A percentile compares a stretch with the other conserved stretches of the same genome.
These are phyloP conservation scores for Lentinula sp. DNA, from an alignment of 768 basidiomycete species.

Conservation along the genomic window DNA sequence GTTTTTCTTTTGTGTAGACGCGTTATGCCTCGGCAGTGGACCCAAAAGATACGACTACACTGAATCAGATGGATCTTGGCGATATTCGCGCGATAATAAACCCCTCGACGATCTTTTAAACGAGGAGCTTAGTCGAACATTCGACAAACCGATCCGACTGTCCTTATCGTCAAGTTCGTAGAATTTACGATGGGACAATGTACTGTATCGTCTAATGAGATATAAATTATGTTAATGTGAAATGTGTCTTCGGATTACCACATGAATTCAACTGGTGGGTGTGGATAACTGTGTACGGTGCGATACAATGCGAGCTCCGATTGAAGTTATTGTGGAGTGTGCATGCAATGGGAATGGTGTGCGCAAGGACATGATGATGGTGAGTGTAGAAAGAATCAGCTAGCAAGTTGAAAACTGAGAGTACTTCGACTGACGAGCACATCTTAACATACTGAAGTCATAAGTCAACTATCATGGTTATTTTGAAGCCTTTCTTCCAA, in stretches of 20 bases:
- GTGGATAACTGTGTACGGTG: neutral
- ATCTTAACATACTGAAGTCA: neutral
- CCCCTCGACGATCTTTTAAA: constrained; percentile 60
- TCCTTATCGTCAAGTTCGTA: neutral
- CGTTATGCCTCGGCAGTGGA: constrained; percentile 44
- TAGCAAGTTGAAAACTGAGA: neutral
- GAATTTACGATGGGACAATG: no score
- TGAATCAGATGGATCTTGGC: constrained; percentile 53
- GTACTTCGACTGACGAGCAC: no score
- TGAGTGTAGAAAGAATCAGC: neutral
- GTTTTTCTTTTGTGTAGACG: neutral
- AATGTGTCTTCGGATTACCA: neutral
- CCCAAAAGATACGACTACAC: constrained; percentile 89
- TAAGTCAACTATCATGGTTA: neutral
- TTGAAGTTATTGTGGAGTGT: neutral
- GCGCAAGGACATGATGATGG: neutral
- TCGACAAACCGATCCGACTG: constrained; percentile 25
- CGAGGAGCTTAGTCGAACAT: constrained; percentile 50
- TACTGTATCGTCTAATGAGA: neutral
- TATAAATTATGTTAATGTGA: neutral
- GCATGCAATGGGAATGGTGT: neutral
- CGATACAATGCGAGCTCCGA: neutral
- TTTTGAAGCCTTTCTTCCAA: constrained; percentile 10
- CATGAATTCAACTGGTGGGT: neutral
- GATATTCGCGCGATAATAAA: constrained; percentile 65